A percentile compares a stretch with the other conserved stretches of the same genome.
phyloP scores from a whole-genome alignment of 257 asterid genomes.

The Solanum chilense region DNA sequence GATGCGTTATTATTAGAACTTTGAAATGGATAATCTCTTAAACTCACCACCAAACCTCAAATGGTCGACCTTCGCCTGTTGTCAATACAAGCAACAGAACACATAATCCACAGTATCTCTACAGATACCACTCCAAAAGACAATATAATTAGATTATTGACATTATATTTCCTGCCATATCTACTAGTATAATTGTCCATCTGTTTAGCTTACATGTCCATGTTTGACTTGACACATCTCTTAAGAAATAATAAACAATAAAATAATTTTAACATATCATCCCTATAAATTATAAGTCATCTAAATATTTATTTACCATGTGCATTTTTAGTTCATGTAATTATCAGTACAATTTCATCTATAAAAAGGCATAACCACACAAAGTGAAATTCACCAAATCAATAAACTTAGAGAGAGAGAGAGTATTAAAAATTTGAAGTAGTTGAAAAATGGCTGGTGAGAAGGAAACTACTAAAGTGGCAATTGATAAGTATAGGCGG shows the following conservation, averaged over 20 bases:
- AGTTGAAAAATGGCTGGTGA: background rate
- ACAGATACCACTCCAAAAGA: background rate
- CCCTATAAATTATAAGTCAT: background rate
- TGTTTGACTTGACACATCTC: background rate
- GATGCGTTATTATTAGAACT: background rate
- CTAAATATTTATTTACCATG: background rate
- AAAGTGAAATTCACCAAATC: background rate
- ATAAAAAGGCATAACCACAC: background rate
- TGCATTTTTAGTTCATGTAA: background rate
- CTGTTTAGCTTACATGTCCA: background rate
- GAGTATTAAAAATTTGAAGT: background rate
- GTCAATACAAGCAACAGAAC: too few species aligned
- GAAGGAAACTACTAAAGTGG: background rate
- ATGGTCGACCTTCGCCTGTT: too few species aligned
- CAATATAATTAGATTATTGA: background rate
- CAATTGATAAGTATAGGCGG: background rate
- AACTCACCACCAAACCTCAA: background rate
- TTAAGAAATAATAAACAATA: too few species aligned
- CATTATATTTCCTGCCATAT: background rate
- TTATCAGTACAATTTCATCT: background rate
- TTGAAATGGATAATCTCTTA: background rate
- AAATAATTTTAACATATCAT: background rate
- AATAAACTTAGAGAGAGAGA: background rate
- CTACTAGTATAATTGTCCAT: background rate
- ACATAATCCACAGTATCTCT: too few species aligned